phyloP scores from a whole-genome alignment of 1,284 basidiomycete genomes.

The Anthracocystis setariae region DNA sequence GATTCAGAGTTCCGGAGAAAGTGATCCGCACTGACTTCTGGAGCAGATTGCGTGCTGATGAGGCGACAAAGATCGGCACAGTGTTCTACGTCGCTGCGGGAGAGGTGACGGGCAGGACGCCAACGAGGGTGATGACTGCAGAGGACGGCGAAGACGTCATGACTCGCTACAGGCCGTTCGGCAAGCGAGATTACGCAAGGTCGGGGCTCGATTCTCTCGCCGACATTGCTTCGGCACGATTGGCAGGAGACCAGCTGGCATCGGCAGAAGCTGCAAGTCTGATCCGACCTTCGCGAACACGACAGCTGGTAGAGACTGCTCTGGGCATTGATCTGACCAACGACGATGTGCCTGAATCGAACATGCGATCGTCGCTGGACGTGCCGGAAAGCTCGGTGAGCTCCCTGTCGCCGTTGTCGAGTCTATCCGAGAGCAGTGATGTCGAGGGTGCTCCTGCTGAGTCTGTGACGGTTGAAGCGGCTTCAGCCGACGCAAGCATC shows the following conservation, averaged over 20 bases:
- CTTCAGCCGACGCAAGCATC: not conserved
- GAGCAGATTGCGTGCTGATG: slow-evolving; percentile 69
- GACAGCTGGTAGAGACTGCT: slow-evolving; percentile 38
- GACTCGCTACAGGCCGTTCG: slow-evolving; percentile 40
- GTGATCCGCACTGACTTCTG: slow-evolving; percentile 94
- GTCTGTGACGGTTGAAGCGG: not conserved
- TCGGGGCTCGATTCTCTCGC: slow-evolving; percentile 42
- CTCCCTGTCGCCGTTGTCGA: slow-evolving; percentile 32
- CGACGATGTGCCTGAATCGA: slow-evolving; percentile 48
- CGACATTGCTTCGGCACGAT: slow-evolving; percentile 35
- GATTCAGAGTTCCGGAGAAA: slow-evolving; percentile 92
- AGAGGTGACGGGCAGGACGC: slow-evolving; percentile 18
- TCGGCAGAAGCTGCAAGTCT: slow-evolving; percentile 12
- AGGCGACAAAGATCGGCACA: slow-evolving; percentile 35
- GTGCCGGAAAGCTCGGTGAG: slow-evolving; percentile 2
- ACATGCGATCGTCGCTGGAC: slow-evolving; percentile 22
- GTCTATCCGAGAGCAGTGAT: slow-evolving; percentile 26
- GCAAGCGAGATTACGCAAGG: slow-evolving; percentile 28
- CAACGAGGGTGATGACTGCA: slow-evolving; percentile 18
- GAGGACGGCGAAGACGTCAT: slow-evolving; percentile 12
- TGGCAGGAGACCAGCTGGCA: slow-evolving; percentile 15
- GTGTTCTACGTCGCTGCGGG: slow-evolving; percentile 44
- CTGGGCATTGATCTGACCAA: slow-evolving; percentile 35
- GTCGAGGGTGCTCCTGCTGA: slow-evolving; percentile 7
- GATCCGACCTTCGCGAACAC: slow-evolving; percentile 25